These are phyloP conservation scores for Dictyostelium brefeldianum DNA, from an alignment of 78 protist genomes.

Conservation along the genomic window DNA sequence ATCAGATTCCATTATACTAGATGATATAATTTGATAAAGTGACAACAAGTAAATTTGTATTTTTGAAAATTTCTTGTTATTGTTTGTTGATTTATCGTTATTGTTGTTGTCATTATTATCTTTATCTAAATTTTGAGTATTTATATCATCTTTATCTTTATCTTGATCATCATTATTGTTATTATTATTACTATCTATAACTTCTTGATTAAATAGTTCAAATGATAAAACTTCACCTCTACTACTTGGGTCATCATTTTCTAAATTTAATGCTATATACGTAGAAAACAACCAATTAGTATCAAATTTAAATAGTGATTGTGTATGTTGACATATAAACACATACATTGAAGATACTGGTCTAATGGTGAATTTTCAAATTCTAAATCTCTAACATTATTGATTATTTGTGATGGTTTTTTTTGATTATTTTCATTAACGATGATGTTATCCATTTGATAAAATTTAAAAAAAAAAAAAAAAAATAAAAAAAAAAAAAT, in stretches of 20 bases:
- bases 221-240: conserved; percentile 37
- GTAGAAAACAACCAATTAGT: too few relatives aligned
- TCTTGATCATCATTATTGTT: neutral
- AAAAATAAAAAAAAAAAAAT: too few relatives aligned
- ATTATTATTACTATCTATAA: neutral
- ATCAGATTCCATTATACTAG: conserved; percentile 18
- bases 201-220: neutral
- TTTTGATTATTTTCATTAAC: too few relatives aligned
- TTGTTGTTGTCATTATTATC: neutral
- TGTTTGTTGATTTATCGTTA: neutral
- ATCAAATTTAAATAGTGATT: too few relatives aligned
- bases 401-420: neutral
- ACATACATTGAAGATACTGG: conserved; percentile 36
- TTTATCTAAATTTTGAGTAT: too few relatives aligned
- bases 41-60: neutral
- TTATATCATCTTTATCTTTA: neutral
- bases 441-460: too few relatives aligned
- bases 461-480: too few relatives aligned
- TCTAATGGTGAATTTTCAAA: conserved; percentile 53
- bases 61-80: neutral
- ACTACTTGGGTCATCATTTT: neutral
- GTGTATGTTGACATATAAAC: too few relatives aligned
- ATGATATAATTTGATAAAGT: neutral
- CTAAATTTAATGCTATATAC: conserved; percentile 18
- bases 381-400: conserved; percentile 10